Evolutionary conservation across 2,329 filamentous ascomycete genomes (phyloP), one percentile per base, ranked within the genome.

Genomic region (Saccharata proteae): DNA sequence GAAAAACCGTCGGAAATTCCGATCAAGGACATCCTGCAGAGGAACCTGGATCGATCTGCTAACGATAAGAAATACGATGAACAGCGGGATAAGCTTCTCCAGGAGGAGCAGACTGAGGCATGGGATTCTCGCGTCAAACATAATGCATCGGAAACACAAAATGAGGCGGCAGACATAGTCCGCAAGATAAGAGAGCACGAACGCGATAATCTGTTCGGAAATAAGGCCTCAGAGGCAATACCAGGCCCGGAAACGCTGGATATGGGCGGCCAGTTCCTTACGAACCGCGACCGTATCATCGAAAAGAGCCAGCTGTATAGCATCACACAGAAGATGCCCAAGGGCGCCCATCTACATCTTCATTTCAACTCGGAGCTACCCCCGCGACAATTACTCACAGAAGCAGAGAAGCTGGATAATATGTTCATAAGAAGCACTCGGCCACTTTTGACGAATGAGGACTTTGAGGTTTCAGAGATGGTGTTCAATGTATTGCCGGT

Each of bases 321-420:
- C 16, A 64, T 78, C 16, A 68, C 74, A 5, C 58, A 57, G 18
- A 47, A 51, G 35, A 68, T 80, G 61, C 80, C 80, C 24, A 85
- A 85, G 51, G 80, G 78, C 3, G 68, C 69, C 1, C 75, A 84
- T 47, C 59, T 84, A 15, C 80, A 85, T 50, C 69, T 83, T 15
- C 80, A 85, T 51, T 84, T 81, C 61, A 85, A 84, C 48, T 69
- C 79, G n/a, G 80, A 78, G 38, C 58, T 84, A 4, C 58, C 63
- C 10, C 76, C 78, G 7, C 50, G 60, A 2, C 63, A 74, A 4
- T 58, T 84, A 13, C 59, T 84, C 61, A 41, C 70, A 59, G 40
- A 68, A 61, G 59, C 60, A 39, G 49, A 57, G 8, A 25, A 49
- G 4, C 71, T 76, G 61, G 32, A 65, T 1, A 68, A 67, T 40